Percentiles rank a stretch among this genome's conserved stretches.
These are phyloP conservation scores for Rhexocercosporidium sp. DNA, from an alignment of 2,329 filamentous ascomycete genomes.

Conservation along the genomic window DNA sequence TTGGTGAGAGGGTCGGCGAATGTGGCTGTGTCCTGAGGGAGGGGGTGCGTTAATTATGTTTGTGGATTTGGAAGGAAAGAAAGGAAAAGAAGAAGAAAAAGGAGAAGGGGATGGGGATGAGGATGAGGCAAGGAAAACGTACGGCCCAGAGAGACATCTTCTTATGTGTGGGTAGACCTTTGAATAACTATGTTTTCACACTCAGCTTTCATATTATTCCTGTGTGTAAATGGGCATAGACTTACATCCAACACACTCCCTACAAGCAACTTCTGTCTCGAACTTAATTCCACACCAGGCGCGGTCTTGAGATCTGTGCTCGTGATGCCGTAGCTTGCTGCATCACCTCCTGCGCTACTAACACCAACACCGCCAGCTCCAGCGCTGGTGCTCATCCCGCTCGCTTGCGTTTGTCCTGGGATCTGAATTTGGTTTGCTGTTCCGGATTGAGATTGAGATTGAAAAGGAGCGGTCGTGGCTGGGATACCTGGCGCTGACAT, in stretches of 20 bases:
- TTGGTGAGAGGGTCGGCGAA: slow-evolving; percentile 65
- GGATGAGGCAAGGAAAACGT: no score
- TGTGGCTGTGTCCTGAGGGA: slow-evolving; percentile 51
- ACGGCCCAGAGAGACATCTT: slow-evolving; percentile 63
- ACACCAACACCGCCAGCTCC: not conserved
- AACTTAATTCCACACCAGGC: slow-evolving; percentile 54
- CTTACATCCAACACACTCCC: slow-evolving; percentile 61
- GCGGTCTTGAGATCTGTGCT: slow-evolving; percentile 59
- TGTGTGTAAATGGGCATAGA: no score
- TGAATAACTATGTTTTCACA: slow-evolving; percentile 57
- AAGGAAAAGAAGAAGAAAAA: not conserved
- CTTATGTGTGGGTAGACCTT: slow-evolving; percentile 60
- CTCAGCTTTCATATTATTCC: no score
- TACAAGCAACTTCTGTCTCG: slow-evolving; percentile 58
- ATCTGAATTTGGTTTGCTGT: not conserved
- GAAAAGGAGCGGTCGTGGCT: not conserved
- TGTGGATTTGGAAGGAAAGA: not conserved
- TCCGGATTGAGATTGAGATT: not conserved
- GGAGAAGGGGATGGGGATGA: not conserved
- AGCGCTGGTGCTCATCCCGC: slow-evolving; percentile 25
- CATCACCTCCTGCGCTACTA: not conserved
- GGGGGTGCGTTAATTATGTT: not conserved
- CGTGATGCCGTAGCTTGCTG: slow-evolving; percentile 49
- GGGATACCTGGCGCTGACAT: not conserved
- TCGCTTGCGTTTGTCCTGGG: not conserved